These are phyloP conservation scores for Kazachstania kunashirensis DNA, from an alignment of 805 yeast genomes.

Conservation along the genomic window DNA sequence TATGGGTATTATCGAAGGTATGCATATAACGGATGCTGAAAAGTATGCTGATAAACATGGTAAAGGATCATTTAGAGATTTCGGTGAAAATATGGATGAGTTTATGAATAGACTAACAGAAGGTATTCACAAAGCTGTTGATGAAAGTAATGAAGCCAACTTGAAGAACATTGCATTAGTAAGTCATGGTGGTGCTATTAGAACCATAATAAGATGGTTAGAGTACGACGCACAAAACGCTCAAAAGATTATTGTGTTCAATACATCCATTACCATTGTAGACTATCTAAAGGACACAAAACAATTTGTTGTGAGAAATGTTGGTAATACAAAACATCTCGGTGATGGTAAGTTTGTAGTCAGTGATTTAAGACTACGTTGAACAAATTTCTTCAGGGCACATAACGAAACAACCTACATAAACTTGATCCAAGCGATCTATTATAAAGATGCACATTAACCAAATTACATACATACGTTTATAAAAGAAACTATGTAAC, in stretches of 20 bases:
- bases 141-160: conserved; percentile 25
- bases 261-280: conserved; percentile 63
- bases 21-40: conserved; percentile 57
- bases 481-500: too few relatives aligned
- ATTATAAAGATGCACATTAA: too few relatives aligned
- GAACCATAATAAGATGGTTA: conserved; percentile 46
- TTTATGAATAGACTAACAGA: conserved; percentile 41
- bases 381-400: conserved; percentile 4
- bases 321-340: conserved; percentile 63
- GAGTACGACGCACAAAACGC: conserved; percentile 35
- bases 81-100: conserved; percentile 50
- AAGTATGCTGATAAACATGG: conserved; percentile 44
- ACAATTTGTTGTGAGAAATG: conserved; percentile 38
- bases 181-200: conserved; percentile 77
- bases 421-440: too few relatives aligned
- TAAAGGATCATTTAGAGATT: conserved; percentile 41
- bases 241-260: conserved; percentile 50
- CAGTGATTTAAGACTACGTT: conserved; percentile 40
- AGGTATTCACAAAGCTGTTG: conserved; percentile 38
- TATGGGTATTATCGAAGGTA: conserved; percentile 77
- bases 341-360: conserved; percentile 45
- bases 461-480: too few relatives aligned
- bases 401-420: too few relatives aligned
- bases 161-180: conserved; percentile 47
- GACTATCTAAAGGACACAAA: conserved; percentile 39